Conservation (phyloP, 208 protist species). For the Trypanosoma cruzi region DNA sequence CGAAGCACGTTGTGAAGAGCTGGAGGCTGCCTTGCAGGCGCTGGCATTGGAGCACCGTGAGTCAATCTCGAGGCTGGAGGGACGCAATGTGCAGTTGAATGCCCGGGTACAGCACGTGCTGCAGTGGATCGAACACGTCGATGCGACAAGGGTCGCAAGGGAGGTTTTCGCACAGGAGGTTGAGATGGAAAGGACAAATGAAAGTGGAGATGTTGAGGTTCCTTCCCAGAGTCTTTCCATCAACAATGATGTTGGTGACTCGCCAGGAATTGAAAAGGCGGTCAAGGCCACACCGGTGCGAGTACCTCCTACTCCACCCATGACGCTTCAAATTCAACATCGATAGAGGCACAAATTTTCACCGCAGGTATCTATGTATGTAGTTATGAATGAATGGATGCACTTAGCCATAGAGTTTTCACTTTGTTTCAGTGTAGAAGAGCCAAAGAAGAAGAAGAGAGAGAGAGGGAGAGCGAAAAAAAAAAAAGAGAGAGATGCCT, state of each 20-base stretch:
- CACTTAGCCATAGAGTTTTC: not conserved
- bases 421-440: not conserved
- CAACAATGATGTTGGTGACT: constrained; percentile 1
- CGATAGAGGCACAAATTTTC: not conserved
- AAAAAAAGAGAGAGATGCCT: no score
- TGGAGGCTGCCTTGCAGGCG: constrained; percentile 31
- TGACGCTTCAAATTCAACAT: constrained; percentile 42
- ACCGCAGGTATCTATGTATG: constrained; percentile 8
- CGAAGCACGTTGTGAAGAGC: constrained; percentile 34
- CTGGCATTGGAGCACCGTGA: constrained; percentile 21
- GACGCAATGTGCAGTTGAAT: constrained; percentile 25
- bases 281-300: constrained; percentile 32
- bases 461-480: not conserved
- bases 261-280: constrained; percentile 2
- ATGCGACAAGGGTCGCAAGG: not conserved
- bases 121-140: constrained; percentile 17
- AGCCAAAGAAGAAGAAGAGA: not conserved
- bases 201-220: not conserved
- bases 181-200: not conserved
- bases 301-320: constrained; percentile 63
- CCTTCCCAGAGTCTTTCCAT: constrained; percentile 1
- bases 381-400: no score
- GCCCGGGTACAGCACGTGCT: constrained; percentile 34
- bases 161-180: not conserved
- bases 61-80: constrained; percentile 19